Conservation (phyloP, 2,329 filamentous ascomycete species). For the Parascedosporium putredinis region DNA sequence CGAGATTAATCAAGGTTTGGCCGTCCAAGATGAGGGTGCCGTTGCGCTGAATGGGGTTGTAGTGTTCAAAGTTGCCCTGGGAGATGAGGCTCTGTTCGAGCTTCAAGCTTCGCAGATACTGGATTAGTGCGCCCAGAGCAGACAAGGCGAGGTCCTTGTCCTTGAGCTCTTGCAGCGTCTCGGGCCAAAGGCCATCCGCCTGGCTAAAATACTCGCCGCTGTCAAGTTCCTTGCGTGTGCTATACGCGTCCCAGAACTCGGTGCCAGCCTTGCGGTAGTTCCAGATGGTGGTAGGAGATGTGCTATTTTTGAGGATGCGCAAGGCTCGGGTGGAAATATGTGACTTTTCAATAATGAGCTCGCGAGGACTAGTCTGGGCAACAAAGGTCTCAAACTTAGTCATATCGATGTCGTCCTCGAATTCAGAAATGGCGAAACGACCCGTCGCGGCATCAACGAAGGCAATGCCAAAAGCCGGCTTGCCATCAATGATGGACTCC, state of each 20-base stretch:
- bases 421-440: constrained; percentile 87
- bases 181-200: constrained; percentile 59
- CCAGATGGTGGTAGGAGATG: constrained; percentile 85
- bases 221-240: constrained; percentile 70
- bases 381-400: constrained; percentile 97
- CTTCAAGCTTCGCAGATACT: constrained; percentile 79
- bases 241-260: constrained; percentile 86
- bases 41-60: constrained; percentile 83
- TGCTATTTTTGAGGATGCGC: constrained; percentile 94
- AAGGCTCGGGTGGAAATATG: constrained; percentile 78
- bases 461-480: constrained; percentile 79
- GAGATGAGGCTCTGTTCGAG: constrained; percentile 80
- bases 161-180: constrained; percentile 57
- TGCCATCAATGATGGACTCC: constrained; percentile 59
- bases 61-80: constrained; percentile 82
- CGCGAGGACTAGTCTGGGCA: constrained; percentile 80
- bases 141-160: constrained; percentile 82
- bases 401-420: constrained; percentile 82
- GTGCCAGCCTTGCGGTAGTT: constrained; percentile 78
- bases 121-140: constrained; percentile 76
- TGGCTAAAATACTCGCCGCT: constrained; percentile 67
- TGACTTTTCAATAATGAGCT: constrained; percentile 82
- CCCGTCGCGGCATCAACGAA: constrained; percentile 95
- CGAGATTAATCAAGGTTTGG: constrained; percentile 95
- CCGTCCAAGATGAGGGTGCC: constrained; percentile 88